Percentiles rank a stretch among this genome's conserved stretches.
These are phyloP conservation scores for Elongisporangium prolatum DNA, from an alignment of 352 stramenopile species.

Conservation along the genomic window DNA sequence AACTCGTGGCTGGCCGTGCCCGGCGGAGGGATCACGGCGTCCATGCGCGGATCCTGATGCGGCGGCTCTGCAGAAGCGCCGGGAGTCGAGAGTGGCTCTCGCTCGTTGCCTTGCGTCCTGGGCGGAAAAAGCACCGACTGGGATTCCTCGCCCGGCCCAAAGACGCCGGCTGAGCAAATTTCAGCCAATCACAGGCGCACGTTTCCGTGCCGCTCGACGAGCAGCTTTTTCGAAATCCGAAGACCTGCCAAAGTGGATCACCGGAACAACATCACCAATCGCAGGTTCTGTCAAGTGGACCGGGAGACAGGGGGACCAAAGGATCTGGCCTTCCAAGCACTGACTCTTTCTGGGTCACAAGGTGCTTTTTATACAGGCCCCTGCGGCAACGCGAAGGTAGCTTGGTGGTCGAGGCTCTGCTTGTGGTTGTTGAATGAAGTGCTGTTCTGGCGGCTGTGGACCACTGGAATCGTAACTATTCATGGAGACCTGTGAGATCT, in stretches of 20 bases:
- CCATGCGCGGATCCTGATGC: conserved; percentile 1
- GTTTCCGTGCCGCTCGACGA: not conserved
- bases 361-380: not conserved
- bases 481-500: not conserved
- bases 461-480: not conserved
- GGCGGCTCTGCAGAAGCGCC: conserved; percentile 5
- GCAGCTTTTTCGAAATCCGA: not conserved
- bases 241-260: not conserved
- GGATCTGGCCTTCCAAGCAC: not conserved
- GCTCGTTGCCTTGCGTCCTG: not conserved
- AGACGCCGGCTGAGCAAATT: not conserved
- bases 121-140: not conserved
- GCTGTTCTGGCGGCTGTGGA: not conserved
- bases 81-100: not conserved
- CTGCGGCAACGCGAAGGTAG: too few relatives aligned
- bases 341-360: not conserved
- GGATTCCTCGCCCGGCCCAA: not conserved
- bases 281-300: not conserved
- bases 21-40: not conserved
- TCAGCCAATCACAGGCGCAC: not conserved
- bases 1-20: not conserved
- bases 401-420: too few relatives aligned
- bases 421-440: not conserved
- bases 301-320: not conserved
- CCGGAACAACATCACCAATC: not conserved